Conservation (phyloP, 331 rosid species). For the Malus hybrid region DNA sequence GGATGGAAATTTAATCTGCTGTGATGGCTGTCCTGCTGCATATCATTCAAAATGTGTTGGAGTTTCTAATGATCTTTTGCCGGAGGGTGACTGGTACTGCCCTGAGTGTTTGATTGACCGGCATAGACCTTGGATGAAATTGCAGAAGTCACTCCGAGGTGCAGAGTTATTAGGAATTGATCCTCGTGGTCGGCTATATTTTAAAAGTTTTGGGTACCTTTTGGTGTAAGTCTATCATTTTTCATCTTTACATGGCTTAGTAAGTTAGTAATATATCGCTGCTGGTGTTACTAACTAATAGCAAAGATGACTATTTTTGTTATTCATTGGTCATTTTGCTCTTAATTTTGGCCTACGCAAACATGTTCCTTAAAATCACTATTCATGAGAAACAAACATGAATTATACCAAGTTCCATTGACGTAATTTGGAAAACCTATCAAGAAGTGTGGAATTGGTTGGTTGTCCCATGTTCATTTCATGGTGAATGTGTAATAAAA, state of each 20-base stretch:
- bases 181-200: slow-evolving; percentile 78
- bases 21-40: slow-evolving; percentile 99
- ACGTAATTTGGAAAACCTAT: neutral
- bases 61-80: slow-evolving; percentile 59
- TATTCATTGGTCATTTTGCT: neutral
- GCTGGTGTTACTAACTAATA: slow-evolving; percentile 1
- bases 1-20: slow-evolving; percentile 97
- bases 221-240: slow-evolving; percentile 73
- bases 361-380: neutral
- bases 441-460: neutral
- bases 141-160: slow-evolving; percentile 73
- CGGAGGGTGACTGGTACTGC: slow-evolving; percentile 98
- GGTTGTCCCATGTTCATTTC: neutral
- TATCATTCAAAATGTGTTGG: slow-evolving; percentile 93
- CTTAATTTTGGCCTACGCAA: neutral
- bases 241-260: slow-evolving; percentile 9
- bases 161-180: slow-evolving; percentile 81
- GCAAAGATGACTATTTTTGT: neutral
- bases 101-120: slow-evolving; percentile 85
- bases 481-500: neutral
- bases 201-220: slow-evolving; percentile 70
- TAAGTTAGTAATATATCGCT: neutral
- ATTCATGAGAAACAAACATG: neutral
- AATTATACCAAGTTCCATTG: neutral
- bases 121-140: slow-evolving; percentile 56